Percentiles rank a stretch among this genome's conserved stretches.
phyloP scores from a whole-genome alignment of 495 filamentous ascomycete genomes.

The Trichoderma orchidacearum region DNA sequence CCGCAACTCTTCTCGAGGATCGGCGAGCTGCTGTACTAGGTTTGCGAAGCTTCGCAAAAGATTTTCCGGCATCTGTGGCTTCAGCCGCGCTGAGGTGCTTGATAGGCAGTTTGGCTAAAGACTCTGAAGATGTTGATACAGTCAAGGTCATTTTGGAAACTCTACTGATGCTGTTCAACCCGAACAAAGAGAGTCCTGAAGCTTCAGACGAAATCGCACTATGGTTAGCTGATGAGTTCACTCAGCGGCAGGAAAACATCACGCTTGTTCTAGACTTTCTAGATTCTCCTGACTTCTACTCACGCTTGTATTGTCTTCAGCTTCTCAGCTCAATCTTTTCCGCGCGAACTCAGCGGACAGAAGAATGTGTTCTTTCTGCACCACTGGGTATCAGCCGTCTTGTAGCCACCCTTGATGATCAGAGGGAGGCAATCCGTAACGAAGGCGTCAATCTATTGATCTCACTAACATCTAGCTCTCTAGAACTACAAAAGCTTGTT shows the following conservation, averaged over 20 bases:
- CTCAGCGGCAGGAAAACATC: constrained; percentile 97
- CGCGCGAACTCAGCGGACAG: constrained; percentile 86
- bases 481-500: constrained; percentile 79
- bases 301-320: constrained; percentile 82
- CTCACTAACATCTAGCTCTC: constrained; percentile 34
- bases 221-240: constrained; percentile 97
- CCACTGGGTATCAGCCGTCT: constrained; percentile 79
- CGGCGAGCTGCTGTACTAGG: constrained; percentile 85
- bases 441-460: constrained; percentile 42
- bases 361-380: constrained; percentile 84
- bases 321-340: constrained; percentile 73
- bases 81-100: constrained; percentile 77
- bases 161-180: constrained; percentile 75
- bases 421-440: constrained; percentile 78
- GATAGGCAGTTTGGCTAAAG: constrained; percentile 71
- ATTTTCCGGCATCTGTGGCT: constrained; percentile 92
- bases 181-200: constrained; percentile 55
- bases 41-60: constrained; percentile 86
- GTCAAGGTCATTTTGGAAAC: constrained; percentile 91
- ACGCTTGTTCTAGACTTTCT: constrained; percentile 80
- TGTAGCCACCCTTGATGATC: constrained; percentile 71
- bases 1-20: constrained; percentile 84
- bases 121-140: constrained; percentile 93
- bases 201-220: constrained; percentile 93
- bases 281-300: constrained; percentile 81